Percentiles rank a stretch among this genome's conserved stretches.
phyloP scores from a whole-genome alignment of 768 basidiomycete species.

The Kwoniella sp. region DNA sequence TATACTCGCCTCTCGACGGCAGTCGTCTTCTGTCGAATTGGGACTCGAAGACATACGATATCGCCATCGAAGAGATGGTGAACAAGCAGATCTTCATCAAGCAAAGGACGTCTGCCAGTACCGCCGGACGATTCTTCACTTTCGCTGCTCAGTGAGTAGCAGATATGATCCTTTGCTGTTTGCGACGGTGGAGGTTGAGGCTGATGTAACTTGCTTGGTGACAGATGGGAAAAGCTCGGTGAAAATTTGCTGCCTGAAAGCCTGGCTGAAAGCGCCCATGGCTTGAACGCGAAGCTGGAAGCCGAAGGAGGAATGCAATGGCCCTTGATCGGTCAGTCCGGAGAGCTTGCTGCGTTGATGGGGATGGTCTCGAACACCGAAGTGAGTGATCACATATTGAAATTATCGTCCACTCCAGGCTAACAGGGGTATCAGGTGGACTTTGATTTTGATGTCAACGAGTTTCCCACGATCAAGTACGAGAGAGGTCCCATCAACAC shows the following conservation, averaged over 20 bases:
- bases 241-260: constrained; percentile 68
- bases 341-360: constrained; percentile 74
- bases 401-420: constrained; percentile 14
- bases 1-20: constrained; percentile 12
- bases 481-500: constrained; percentile 73
- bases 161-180: too few relatives aligned
- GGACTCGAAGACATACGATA: constrained; percentile 2
- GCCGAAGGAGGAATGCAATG: constrained; percentile 71
- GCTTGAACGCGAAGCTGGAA: constrained; percentile 65
- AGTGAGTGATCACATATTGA: constrained; percentile 57
- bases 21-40: constrained; percentile 11
- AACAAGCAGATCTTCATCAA: constrained; percentile 66
- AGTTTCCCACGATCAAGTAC: constrained; percentile 63
- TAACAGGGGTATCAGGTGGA: constrained; percentile 62
- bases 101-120: constrained; percentile 3
- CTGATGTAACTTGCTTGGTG: neutral
- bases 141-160: neutral
- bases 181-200: too few relatives aligned
- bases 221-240: constrained; percentile 64
- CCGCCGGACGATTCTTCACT: neutral
- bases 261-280: constrained; percentile 70
- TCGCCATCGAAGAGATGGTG: constrained; percentile 66
- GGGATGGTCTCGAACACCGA: constrained; percentile 81
- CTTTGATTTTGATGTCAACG: constrained; percentile 70
- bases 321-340: constrained; percentile 70